Conservation (phyloP, 192 early-diverging fungal species). For the Kickxella alabastrina region DNA sequence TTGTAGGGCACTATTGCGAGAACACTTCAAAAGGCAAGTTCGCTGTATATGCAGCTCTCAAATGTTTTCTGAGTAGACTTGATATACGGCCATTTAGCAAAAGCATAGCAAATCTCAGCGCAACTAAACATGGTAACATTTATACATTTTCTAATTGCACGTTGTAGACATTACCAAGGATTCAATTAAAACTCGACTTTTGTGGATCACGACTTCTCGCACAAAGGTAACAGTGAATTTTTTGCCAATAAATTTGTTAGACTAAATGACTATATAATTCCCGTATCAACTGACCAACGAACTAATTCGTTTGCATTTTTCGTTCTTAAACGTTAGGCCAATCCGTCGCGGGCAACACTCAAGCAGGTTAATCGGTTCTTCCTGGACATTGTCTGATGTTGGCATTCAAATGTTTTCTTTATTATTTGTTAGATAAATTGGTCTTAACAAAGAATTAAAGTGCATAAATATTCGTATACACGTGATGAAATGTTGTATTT, state of each 20-base stretch:
- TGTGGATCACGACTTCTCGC: too few relatives aligned
- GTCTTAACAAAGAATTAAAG: too few relatives aligned
- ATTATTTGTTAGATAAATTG: neutral
- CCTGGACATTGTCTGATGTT: slow-evolving; percentile 20
- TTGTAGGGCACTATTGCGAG: neutral
- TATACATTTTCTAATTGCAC: neutral
- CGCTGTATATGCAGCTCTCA: too few relatives aligned
- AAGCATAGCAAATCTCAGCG: too few relatives aligned
- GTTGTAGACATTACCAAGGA: slow-evolving; percentile 52
- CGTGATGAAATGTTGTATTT: too few relatives aligned
- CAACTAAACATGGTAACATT: too few relatives aligned
- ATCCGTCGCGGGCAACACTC: slow-evolving; percentile 71
- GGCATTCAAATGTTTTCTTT: slow-evolving; percentile 1
- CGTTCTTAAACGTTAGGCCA: slow-evolving; percentile 40
- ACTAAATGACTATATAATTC: too few relatives aligned
- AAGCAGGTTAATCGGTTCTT: slow-evolving; percentile 75
- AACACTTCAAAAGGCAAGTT: slow-evolving; percentile 10
- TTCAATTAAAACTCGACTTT: slow-evolving; percentile 59
- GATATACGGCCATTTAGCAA: too few relatives aligned
- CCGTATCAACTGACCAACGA: too few relatives aligned
- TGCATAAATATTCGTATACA: too few relatives aligned
- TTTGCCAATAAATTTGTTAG: too few relatives aligned
- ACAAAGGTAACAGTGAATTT: slow-evolving; percentile 59
- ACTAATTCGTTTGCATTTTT: neutral
- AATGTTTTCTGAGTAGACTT: too few relatives aligned